A percentile compares a stretch with the other conserved stretches of the same genome.
Conservation (phyloP, 129 eudicot genomes). For the Flaveria ramosissima region DNA sequence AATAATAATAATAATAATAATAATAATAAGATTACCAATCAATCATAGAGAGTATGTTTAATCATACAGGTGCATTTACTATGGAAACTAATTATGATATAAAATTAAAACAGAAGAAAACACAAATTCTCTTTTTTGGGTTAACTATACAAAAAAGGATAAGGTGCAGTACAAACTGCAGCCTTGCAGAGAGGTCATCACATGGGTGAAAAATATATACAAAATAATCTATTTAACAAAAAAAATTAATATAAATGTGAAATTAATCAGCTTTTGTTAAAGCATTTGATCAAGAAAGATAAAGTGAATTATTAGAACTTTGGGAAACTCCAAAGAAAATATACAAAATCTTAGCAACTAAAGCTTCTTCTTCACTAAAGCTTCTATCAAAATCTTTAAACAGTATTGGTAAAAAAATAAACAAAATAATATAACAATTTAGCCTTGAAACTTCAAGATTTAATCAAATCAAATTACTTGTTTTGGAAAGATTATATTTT, state of each 20-base stretch:
- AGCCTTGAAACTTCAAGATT: neutral
- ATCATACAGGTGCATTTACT: neutral
- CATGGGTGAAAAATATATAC: conserved; percentile 31
- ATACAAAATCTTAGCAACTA: conserved; percentile 6
- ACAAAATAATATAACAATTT: neutral
- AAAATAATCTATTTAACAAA: conserved; percentile 16
- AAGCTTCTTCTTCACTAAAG: conserved; percentile 51
- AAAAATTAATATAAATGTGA: neutral
- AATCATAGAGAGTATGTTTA: no score
- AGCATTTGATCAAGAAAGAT: conserved; percentile 36
- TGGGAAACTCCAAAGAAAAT: conserved; percentile 38
- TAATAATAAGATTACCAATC: no score
- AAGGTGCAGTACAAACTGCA: conserved; percentile 31
- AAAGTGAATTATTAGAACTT: conserved; percentile 30
- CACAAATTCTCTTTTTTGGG: conserved; percentile 28
- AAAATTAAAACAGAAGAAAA: conserved; percentile 10
- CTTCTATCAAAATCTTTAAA: conserved; percentile 21
- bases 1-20: no score
- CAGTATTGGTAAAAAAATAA: neutral
- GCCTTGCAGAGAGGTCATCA: conserved; percentile 41
- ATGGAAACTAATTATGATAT: conserved; percentile 2
- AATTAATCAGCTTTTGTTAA: conserved; percentile 28
- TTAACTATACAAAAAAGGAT: conserved; percentile 32
- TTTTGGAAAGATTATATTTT: neutral
- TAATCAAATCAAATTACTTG: conserved; percentile 17